These are phyloP conservation scores for Boeremia exigua DNA, from an alignment of 2,329 filamentous ascomycete species.

Conservation along the genomic window DNA sequence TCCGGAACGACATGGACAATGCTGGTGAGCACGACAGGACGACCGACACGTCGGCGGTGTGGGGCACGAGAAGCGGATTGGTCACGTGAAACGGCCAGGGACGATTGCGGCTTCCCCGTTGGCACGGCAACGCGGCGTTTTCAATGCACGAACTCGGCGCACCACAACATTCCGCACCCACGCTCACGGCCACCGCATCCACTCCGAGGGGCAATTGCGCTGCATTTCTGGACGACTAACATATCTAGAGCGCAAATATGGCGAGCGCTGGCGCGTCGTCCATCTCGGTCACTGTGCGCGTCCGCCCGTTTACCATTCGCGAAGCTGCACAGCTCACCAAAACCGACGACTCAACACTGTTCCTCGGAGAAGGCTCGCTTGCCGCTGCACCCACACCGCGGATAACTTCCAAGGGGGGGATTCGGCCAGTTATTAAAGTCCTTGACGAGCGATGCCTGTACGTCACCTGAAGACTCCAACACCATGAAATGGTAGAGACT, in stretches of 20 bases:
- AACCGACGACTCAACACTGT: conserved; percentile 83
- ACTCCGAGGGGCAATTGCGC: conserved; percentile 19
- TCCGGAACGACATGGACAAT: background rate
- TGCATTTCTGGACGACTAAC: conserved; percentile 18
- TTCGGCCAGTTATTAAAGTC: conserved; percentile 92
- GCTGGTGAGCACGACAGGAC: background rate
- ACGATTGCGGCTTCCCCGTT: conserved; percentile 1
- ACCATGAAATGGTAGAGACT: conserved; percentile 18
- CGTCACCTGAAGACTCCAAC: conserved; percentile 39
- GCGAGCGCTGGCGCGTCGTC: conserved; percentile 55
- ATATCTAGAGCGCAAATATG: conserved; percentile 35
- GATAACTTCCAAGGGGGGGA: conserved; percentile 76
- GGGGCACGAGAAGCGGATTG: background rate
- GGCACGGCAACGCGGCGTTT: conserved; percentile 10
- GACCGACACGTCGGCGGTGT: conserved; percentile 3
- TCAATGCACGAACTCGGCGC: conserved; percentile 10
- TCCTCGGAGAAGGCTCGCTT: conserved; percentile 95
- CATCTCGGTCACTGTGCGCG: conserved; percentile 63
- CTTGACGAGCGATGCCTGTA: conserved; percentile 96
- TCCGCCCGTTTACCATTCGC: conserved; percentile 76
- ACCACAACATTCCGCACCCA: conserved; percentile 34
- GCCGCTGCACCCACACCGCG: conserved; percentile 87
- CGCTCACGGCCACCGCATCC: conserved; percentile 22
- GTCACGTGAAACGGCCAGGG: conserved; percentile 4
- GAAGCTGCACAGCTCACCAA: conserved; percentile 89